Percentiles rank a stretch among this genome's conserved stretches.
These are phyloP conservation scores for Ilyonectria destructans DNA, from an alignment of 2,329 filamentous ascomycete species.

Conservation along the genomic window DNA sequence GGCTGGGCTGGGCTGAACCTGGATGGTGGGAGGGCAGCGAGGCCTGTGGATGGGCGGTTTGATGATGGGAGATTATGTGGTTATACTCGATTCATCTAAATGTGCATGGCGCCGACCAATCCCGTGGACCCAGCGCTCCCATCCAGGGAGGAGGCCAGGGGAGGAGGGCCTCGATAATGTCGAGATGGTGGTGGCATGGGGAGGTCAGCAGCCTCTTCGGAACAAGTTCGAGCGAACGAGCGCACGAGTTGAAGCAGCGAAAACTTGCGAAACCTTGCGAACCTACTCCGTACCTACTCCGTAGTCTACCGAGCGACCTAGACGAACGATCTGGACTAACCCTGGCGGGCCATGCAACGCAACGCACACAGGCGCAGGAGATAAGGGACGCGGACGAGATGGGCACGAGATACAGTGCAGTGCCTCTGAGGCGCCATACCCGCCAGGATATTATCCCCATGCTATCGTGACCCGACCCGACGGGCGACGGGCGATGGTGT, in stretches of 20 bases:
- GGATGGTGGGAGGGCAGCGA: background rate
- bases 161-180: conserved; percentile 24
- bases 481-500: too few species aligned
- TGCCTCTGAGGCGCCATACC: conserved; percentile 25
- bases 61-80: background rate
- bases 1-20: conserved; percentile 28
- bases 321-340: conserved; percentile 1
- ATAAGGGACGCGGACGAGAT: conserved; percentile 10
- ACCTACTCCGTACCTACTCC: too few species aligned
- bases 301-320: background rate
- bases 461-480: background rate
- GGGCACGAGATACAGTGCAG: background rate
- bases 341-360: conserved; percentile 12
- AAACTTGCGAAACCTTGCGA: too few species aligned
- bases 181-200: conserved; percentile 16
- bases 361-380: background rate
- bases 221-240: background rate
- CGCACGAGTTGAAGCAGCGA: too few species aligned
- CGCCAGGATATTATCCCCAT: conserved; percentile 11
- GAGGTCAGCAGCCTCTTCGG: conserved; percentile 17
- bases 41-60: background rate
- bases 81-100: conserved; percentile 30
- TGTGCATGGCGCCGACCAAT: conserved; percentile 25
- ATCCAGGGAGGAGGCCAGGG: conserved; percentile 4
- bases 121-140: conserved; percentile 8